Evolutionary conservation across 1,284 basidiomycete species (phyloP), one percentile per base, ranked within the genome.

Genomic region (Leccinum insolens): DNA sequence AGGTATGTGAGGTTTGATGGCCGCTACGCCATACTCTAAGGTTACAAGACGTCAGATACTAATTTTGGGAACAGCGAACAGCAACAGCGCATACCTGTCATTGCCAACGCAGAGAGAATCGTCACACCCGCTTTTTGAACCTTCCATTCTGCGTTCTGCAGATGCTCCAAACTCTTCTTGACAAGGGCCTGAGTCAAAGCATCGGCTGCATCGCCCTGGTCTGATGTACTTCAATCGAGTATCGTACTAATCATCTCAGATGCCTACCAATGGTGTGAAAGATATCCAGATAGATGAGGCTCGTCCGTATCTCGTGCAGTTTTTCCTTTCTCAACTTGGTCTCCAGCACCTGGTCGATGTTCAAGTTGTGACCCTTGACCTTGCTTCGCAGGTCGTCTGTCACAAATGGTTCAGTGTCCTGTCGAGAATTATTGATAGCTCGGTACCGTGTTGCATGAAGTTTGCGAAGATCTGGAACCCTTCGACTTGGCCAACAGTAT

Each of bases 51-150:
- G 22, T 70, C 7, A 68, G 52, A 6, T 20, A 52, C 34, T 2
- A 22, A 22, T 22, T 22, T 22, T 22, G n/a, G n/a, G n/a, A n/a
- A n/a, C n/a, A n/a, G 12, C 9, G 5, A 5, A 37, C 58, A 5
- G 8, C 22, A 2, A 44, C 7, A 20, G 3, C 17, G 1, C 66
- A 28, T 61, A 74, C 74, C 28, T 1, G 76, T 77, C 49, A 68
- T 72, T 46, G 70, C 65, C 62, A 77, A 65, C 1, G 73, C 72
- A 52, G 65, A 76, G 14, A 75, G 68, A 8, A 76, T 73, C 7
- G 65, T 67, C 57, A 77, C 70, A 3, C 76, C 74, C 11, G 63
- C 70, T 46, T 76, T 77, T n/a, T 77, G 76, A n/a, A 5, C 28
- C 28, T 68, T 71, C 74, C 75, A 76, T 17, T 0, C 34, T 3